phyloP scores from a whole-genome alignment of 1,139 yeast species.

The Saccharomyces hybrid region DNA sequence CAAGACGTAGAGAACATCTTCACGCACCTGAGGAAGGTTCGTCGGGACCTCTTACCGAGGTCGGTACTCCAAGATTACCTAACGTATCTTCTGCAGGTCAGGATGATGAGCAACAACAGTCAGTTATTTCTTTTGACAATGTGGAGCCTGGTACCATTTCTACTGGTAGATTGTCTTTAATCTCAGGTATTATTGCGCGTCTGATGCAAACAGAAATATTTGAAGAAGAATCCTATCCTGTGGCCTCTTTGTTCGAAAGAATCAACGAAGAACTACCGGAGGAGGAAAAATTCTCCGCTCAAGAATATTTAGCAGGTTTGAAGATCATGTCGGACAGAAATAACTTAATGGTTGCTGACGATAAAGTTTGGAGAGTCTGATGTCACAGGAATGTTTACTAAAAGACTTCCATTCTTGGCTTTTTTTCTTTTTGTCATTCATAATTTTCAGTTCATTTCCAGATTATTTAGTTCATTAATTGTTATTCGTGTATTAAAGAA shows the following conservation, averaged over 20 bases:
- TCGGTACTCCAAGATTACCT: conserved; percentile 17
- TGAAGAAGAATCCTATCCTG: conserved; percentile 42
- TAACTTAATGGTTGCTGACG: conserved; percentile 54
- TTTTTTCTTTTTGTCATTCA: conserved; percentile 10
- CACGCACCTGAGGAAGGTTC: conserved; percentile 13
- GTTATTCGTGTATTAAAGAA: neutral
- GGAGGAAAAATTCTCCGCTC: conserved; percentile 49
- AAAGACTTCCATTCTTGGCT: neutral
- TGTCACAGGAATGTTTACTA: neutral
- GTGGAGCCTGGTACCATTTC: conserved; percentile 37
- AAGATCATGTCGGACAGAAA: conserved; percentile 46
- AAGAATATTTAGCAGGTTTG: conserved; percentile 50
- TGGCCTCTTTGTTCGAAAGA: conserved; percentile 37
- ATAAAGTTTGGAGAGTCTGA: conserved; percentile 49
- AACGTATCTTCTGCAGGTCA: conserved; percentile 29
- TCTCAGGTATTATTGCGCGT: conserved; percentile 42
- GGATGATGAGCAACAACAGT: conserved; percentile 22
- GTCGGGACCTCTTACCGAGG: conserved; percentile 23
- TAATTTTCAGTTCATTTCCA: neutral
- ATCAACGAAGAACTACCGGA: conserved; percentile 49
- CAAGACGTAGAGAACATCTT: conserved; percentile 19
- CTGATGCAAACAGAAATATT: conserved; percentile 42
- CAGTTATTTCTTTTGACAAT: conserved; percentile 22
- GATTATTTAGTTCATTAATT: neutral
- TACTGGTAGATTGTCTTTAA: conserved; percentile 40